A percentile compares a stretch with the other conserved stretches of the same genome.
phyloP scores from a whole-genome alignment of 2,329 filamentous ascomycete species.

The Trichoderma asperellum region DNA sequence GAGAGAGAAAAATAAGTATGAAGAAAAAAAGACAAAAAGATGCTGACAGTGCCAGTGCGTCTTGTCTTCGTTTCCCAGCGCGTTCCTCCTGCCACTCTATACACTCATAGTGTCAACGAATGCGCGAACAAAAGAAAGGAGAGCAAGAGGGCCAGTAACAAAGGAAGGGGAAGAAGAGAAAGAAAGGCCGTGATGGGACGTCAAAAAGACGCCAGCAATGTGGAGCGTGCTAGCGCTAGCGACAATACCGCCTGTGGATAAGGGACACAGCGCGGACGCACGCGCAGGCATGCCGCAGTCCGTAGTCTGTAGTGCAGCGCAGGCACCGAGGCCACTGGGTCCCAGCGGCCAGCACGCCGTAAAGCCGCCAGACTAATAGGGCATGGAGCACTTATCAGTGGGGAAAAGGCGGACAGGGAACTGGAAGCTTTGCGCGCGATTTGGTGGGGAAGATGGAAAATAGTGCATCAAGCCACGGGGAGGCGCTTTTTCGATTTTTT shows the following conservation, averaged over 20 bases:
- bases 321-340: neutral
- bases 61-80: slow-evolving; percentile 28
- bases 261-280: neutral
- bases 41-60: slow-evolving; percentile 9
- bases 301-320: neutral
- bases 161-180: slow-evolving; percentile 21
- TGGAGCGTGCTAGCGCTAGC: slow-evolving; percentile 9
- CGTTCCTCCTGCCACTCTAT: slow-evolving; percentile 24
- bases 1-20: neutral
- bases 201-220: neutral
- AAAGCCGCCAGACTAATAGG: slow-evolving; percentile 9
- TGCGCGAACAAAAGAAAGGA: slow-evolving; percentile 10
- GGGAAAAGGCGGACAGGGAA: slow-evolving; percentile 20
- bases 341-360: neutral
- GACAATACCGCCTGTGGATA: slow-evolving; percentile 1
- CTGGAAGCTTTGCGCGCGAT: slow-evolving; percentile 23
- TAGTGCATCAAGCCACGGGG: neutral
- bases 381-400: slow-evolving; percentile 18
- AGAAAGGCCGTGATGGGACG: slow-evolving; percentile 25
- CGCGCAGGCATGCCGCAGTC: neutral
- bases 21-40: neutral
- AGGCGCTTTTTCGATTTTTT: slow-evolving; percentile 13
- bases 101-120: slow-evolving; percentile 26
- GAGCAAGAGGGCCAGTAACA: slow-evolving; percentile 31
- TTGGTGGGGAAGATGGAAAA: slow-evolving; percentile 7